These are phyloP conservation scores for Agaricales sp. DNA, from an alignment of 1,284 basidiomycete genomes.

Conservation along the genomic window DNA sequence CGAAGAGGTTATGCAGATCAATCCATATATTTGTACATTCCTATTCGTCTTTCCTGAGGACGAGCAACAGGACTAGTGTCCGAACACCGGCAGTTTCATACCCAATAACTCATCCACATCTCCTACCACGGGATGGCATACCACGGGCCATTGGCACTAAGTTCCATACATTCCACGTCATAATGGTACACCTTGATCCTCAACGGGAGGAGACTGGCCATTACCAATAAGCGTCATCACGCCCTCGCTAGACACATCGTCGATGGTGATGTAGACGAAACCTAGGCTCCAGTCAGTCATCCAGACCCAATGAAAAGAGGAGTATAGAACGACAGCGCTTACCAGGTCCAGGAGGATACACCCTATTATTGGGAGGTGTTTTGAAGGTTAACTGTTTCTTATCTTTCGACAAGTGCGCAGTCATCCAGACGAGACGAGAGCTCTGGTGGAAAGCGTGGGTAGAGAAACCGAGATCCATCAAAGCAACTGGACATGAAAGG, in stretches of 20 bases:
- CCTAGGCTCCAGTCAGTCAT: background rate
- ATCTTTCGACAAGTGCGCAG: slow-evolving; percentile 22
- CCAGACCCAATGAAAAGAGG: slow-evolving; percentile 13
- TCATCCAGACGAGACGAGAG: slow-evolving; percentile 36
- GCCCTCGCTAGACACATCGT: slow-evolving; percentile 37
- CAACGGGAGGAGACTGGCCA: slow-evolving; percentile 18
- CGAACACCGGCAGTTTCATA: no score
- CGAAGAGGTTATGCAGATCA: no score
- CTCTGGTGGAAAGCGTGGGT: slow-evolving; percentile 36
- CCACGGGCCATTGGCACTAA: slow-evolving; percentile 1
- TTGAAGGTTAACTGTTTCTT: slow-evolving; percentile 27
- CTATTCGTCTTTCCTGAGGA: no score
- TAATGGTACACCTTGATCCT: slow-evolving; percentile 1
- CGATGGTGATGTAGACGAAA: slow-evolving; percentile 28
- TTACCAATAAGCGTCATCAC: slow-evolving; percentile 35
- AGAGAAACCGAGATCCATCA: slow-evolving; percentile 39
- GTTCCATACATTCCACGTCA: no score
- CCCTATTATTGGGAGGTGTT: slow-evolving; percentile 31
- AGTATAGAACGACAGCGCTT: slow-evolving; percentile 5
- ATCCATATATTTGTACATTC: no score
- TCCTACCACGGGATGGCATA: no score
- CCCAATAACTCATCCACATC: no score
- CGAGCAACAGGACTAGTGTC: no score
- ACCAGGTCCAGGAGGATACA: slow-evolving; percentile 44
- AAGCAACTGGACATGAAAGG: slow-evolving; percentile 18